Conservation (phyloP, 331 rosid species). For the Ulmus americana region DNA sequence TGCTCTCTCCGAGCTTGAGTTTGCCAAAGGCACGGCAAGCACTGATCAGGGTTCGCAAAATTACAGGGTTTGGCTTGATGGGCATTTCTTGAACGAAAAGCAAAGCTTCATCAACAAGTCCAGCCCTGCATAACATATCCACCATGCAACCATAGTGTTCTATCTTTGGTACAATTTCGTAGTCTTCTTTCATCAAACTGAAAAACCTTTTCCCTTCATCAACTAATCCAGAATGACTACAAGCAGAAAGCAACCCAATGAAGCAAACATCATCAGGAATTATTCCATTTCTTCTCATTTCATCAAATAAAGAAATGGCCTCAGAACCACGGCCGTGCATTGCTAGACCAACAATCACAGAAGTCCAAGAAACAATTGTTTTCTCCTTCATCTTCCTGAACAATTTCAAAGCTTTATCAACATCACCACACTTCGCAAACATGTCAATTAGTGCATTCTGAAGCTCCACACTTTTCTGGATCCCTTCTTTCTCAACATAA, state of each 20-base stretch:
- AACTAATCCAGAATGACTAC: conserved; percentile 77
- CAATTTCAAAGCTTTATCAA: conserved; percentile 55
- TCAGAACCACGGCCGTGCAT: conserved; percentile 80
- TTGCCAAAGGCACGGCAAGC: conserved; percentile 70
- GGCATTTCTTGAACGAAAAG: conserved; percentile 62
- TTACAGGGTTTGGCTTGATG: conserved; percentile 59
- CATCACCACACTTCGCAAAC: conserved; percentile 90
- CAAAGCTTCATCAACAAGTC: conserved; percentile 64
- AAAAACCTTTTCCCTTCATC: conserved; percentile 61
- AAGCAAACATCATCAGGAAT: conserved; percentile 69
- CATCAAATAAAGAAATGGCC: conserved; percentile 62
- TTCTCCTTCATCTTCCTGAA: conserved; percentile 48
- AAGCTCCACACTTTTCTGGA: conserved; percentile 56
- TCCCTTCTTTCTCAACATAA: conserved; percentile 47
- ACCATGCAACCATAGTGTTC: conserved; percentile 94
- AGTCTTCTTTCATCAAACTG: conserved; percentile 41
- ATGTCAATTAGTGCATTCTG: conserved; percentile 76
- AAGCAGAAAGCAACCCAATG: conserved; percentile 82
- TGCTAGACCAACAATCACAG: conserved; percentile 73
- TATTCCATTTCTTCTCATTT: conserved; percentile 50
- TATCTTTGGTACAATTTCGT: conserved; percentile 50
- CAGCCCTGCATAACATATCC: conserved; percentile 84
- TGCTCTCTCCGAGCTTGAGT: conserved; percentile 64
- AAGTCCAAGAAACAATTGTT: conserved; percentile 85
- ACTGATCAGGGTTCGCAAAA: conserved; percentile 63